Conservation (phyloP, 257 asterid species). For the Linderniella brevidens region DNA sequence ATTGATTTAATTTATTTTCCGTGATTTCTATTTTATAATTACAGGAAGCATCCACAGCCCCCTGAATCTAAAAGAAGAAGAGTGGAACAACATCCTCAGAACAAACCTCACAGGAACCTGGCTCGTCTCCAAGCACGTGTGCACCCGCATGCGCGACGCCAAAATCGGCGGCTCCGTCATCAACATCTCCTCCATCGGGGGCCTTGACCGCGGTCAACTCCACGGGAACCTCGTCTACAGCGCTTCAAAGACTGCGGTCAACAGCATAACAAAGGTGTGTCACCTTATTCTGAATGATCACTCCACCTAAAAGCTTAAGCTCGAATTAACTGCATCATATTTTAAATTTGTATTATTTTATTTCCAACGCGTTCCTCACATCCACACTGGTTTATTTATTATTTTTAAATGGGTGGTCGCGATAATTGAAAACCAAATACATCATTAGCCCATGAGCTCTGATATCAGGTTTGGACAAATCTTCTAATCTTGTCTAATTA, state of each 20-base stretch:
- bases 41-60: conserved; percentile 19
- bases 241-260: conserved; percentile 24
- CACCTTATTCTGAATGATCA: too few species aligned
- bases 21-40: not conserved
- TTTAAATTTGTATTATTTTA: too few species aligned
- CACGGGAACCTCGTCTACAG: conserved; percentile 29
- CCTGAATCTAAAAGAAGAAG: conserved; percentile 23
- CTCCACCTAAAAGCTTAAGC: too few species aligned
- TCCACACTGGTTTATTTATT: too few species aligned
- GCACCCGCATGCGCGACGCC: conserved; percentile 16
- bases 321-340: too few species aligned
- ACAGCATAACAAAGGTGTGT: conserved; percentile 22
- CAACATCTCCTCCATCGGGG: conserved; percentile 23
- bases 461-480: too few species aligned
- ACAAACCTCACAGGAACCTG: conserved; percentile 25
- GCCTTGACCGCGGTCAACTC: conserved; percentile 24
- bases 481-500: too few species aligned
- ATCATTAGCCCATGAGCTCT: too few species aligned
- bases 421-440: too few species aligned
- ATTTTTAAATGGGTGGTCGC: too few species aligned
- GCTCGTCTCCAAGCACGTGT: conserved; percentile 26
- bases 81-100: conserved; percentile 15
- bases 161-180: conserved; percentile 19
- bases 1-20: not conserved
- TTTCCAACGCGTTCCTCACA: too few species aligned